Conservation (phyloP, 345 rosid species). For the thale cress (Arabidopsis thaliana) region TAIR10.1 NC_003071.7:8830501-8831000, state of each 20-base stretch:
- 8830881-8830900: not conserved
- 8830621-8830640: not conserved
- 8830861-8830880: not conserved
- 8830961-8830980: not conserved
- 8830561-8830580: not conserved
- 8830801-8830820: not conserved
- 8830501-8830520: not conserved
- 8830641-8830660: not conserved
- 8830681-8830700: not conserved
- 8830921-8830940: not conserved
- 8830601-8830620: constrained; percentile 4
- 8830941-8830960: not conserved
- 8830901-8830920: not conserved
- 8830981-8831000: not conserved
- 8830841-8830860: not conserved
- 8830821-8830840: not conserved
- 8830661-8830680: not conserved
- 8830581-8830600: constrained; percentile 8
- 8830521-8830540: not conserved
- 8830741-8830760: constrained; percentile 65
- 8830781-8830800: constrained; percentile 80
- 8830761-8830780: constrained; percentile 79
- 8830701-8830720: not conserved
- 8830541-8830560: not conserved
- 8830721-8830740: constrained; percentile 33